A percentile compares a stretch with the other conserved stretches of the same genome.
Evolutionary conservation across 2,329 filamentous ascomycete genomes (phyloP).

Genomic region (Epichloe uncinata): DNA sequence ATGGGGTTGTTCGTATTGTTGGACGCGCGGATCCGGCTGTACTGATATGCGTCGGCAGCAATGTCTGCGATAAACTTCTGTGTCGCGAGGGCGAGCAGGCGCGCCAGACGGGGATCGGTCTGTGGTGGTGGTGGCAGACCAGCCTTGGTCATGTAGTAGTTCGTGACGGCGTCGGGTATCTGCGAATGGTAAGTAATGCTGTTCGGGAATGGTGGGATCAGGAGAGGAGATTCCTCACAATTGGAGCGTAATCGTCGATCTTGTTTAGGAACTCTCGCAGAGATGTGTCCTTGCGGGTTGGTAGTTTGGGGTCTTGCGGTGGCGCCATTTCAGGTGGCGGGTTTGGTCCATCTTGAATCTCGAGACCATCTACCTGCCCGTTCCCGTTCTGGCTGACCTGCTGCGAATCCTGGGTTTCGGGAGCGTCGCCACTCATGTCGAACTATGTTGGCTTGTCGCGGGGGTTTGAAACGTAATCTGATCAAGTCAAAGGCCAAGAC

Average conservation of each 20-base stretch:
- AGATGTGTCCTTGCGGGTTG: conserved; percentile 80
- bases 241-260: conserved; percentile 97
- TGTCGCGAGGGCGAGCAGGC: conserved; percentile 89
- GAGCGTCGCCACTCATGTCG: conserved; percentile 23
- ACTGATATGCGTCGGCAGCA: conserved; percentile 94
- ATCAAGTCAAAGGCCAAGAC: not conserved
- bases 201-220: not conserved
- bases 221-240: conserved; percentile 44
- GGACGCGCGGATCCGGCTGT: conserved; percentile 87
- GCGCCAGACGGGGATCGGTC: conserved; percentile 79
- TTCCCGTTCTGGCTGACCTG: conserved; percentile 14
- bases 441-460: conserved; percentile 4
- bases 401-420: conserved; percentile 20
- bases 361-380: conserved; percentile 11
- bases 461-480: not conserved
- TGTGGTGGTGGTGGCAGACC: conserved; percentile 87
- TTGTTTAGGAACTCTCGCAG: conserved; percentile 85
- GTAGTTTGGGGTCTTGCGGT: conserved; percentile 47
- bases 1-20: conserved; percentile 81
- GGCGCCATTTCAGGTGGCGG: conserved; percentile 31
- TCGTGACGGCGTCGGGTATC: conserved; percentile 95
- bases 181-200: conserved; percentile 22
- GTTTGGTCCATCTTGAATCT: conserved; percentile 6
- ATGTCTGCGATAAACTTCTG: conserved; percentile 99
- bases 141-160: conserved; percentile 94